phyloP scores from a whole-genome alignment of 148 eudicot genomes.

The Camellia sinensis region DNA sequence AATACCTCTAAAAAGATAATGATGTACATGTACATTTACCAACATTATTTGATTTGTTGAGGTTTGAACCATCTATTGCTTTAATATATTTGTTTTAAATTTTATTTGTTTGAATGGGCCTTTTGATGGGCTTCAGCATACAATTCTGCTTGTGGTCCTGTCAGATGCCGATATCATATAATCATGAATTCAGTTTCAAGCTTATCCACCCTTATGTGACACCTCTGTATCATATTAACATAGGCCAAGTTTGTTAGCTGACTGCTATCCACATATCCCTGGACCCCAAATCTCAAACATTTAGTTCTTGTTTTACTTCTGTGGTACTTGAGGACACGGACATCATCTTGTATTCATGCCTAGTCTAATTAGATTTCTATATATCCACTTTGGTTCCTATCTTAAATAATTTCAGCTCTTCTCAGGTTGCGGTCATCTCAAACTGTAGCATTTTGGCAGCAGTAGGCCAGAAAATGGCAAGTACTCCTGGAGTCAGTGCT shows the following conservation, averaged over 20 bases:
- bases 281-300: neutral
- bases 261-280: neutral
- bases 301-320: neutral
- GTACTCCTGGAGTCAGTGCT: constrained; percentile 99
- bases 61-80: neutral
- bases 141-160: neutral
- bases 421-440: constrained; percentile 81
- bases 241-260: neutral
- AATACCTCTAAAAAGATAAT: no score
- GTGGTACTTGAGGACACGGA: neutral
- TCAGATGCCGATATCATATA: neutral
- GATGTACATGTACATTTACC: neutral
- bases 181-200: neutral
- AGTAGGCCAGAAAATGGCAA: constrained; percentile 98
- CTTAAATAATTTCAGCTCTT: constrained; percentile 22
- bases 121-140: neutral
- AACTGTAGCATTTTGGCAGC: constrained; percentile 97
- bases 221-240: neutral
- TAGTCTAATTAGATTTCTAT: neutral
- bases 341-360: neutral
- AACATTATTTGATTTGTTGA: neutral
- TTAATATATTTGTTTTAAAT: neutral
- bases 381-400: neutral
- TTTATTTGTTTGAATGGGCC: neutral
- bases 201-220: neutral